Evolutionary conservation across 768 basidiomycete species (phyloP).

Genomic region (Clitopilus hobsonii): DNA sequence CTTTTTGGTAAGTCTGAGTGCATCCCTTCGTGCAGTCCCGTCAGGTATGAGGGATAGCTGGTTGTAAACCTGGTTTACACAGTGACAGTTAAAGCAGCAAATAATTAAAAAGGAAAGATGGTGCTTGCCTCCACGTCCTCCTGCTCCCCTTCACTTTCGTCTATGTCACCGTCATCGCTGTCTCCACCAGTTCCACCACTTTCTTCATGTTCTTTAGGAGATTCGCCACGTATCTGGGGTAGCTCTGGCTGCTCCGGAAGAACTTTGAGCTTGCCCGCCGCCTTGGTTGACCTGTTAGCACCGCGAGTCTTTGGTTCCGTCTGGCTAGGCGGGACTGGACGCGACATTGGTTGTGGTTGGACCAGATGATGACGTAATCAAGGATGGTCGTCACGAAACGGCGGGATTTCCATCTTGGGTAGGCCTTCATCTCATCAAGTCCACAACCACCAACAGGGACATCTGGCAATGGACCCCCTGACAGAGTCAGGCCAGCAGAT

Average conservation of each 20-base stretch:
- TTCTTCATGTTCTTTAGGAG: conserved; percentile 39
- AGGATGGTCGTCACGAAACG: background rate
- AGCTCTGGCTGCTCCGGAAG: conserved; percentile 80
- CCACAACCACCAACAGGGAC: background rate
- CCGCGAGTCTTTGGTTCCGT: conserved; percentile 58
- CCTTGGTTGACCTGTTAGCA: conserved; percentile 76
- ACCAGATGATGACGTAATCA: background rate
- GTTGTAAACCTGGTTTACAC: conserved; percentile 68
- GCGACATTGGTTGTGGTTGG: background rate
- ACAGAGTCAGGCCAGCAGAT: background rate
- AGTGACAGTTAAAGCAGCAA: background rate
- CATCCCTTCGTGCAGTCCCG: conserved; percentile 90
- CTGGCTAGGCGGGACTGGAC: background rate
- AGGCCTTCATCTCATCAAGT: background rate
- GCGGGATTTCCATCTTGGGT: background rate
- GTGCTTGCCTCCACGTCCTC: conserved; percentile 55
- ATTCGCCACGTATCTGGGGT: conserved; percentile 19
- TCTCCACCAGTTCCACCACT: conserved; percentile 48
- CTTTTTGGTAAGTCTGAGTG: conserved; percentile 85
- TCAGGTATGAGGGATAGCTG: conserved; percentile 93
- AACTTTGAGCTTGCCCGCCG: conserved; percentile 83
- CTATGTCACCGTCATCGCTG: conserved; percentile 71
- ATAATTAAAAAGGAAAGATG: background rate
- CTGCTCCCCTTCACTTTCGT: conserved; percentile 53
- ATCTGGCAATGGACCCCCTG: background rate